These are phyloP conservation scores for Silybum marianum DNA, from an alignment of 129 eudicot species.

Conservation along the genomic window DNA sequence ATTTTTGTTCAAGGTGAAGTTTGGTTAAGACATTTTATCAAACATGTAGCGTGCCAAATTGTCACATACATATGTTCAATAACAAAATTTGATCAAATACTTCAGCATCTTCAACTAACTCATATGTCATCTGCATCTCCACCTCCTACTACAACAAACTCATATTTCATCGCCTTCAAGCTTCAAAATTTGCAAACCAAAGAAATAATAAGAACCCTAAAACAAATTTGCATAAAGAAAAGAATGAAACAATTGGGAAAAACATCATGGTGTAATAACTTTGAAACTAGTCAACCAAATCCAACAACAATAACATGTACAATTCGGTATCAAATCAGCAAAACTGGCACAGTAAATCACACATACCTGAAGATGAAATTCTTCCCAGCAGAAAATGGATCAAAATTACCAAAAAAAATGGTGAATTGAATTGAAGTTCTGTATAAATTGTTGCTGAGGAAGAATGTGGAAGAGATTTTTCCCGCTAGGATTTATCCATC, in stretches of 20 bases:
- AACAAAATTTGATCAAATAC: neutral
- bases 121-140: neutral
- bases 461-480: slow-evolving; percentile 33
- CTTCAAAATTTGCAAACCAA: neutral
- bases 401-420: neutral
- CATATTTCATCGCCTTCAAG: slow-evolving; percentile 4
- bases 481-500: slow-evolving; percentile 33
- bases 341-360: neutral
- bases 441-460: neutral
- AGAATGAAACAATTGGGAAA: neutral
- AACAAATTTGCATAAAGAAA: neutral
- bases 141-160: neutral
- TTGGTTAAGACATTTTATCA: slow-evolving; percentile 23
- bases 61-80: neutral
- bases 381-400: neutral
- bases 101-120: neutral
- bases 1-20: neutral
- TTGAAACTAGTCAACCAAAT: slow-evolving; percentile 20
- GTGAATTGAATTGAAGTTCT: slow-evolving; percentile 9
- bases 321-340: slow-evolving; percentile 11
- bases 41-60: slow-evolving; percentile 17
- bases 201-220: neutral
- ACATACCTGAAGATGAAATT: slow-evolving; percentile 20
- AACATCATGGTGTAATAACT: neutral
- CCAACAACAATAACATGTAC: no score